Evolutionary conservation across 139 green algal species (phyloP), one percentile per base, ranked within the genome.

Genomic region (Tetradesmus lagerheimii): DNA sequence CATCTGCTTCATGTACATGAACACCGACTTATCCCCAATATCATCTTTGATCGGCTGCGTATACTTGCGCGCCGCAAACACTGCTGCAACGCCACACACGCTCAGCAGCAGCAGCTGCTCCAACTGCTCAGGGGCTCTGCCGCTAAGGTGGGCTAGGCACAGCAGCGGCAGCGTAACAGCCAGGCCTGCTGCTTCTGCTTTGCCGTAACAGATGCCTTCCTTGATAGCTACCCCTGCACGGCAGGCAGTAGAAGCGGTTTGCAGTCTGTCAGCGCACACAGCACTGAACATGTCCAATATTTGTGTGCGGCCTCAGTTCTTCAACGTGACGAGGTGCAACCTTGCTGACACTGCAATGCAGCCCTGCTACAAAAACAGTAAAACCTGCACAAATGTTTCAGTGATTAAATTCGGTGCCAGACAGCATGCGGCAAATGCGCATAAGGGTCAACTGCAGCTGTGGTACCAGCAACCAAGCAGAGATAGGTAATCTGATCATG

Each of bases 1-100:
- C 57, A 71, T 71, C 23, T 71, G 57, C 57, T 71, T 71, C 57
- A 71, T 71, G 57, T 79, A 95, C 92, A 90, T 64, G 80, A 99
- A 99, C 15, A 99, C 93, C 14, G 82, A 95, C 93, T 97, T 98
- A 92, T 99, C 98, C 2, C 98, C 98, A 27, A 99, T 97, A 89
- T 99, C 98, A 66, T 99, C 98, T 90, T 98, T 97, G 81, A 99
- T 85, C 0, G 93, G 86, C 87, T 99, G 98, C 1, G 93, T 97
- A 75, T 96, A 99, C 93, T 99, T 99, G 45, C 96, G 93, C 1
- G 38, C 93, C 11, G 96, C 98, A 92, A 99, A 98, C 5, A 98
- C 57, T 1, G 62, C 50, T 6, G 95, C 91, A 35, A 95, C 71
- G 0, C 75, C 66, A 1, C 89, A 82, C 47, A 94, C 92, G 0